These are phyloP conservation scores for Ceratobasidium theobromae DNA, from an alignment of 1,284 basidiomycete genomes.

Conservation along the genomic window DNA sequence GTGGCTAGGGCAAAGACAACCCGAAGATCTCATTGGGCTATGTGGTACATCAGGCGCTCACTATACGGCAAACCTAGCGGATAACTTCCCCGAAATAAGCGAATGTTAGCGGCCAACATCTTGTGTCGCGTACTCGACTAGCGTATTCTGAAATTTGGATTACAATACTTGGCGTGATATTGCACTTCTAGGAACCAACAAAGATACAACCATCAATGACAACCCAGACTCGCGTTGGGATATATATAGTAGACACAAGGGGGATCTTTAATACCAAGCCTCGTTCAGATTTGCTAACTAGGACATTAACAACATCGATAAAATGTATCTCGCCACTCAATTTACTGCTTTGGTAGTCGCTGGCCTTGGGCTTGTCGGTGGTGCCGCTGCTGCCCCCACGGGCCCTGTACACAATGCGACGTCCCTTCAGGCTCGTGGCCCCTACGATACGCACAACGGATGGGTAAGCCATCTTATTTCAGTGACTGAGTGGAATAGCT, in stretches of 20 bases:
- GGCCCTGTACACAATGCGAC: conserved; percentile 22
- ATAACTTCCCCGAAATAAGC: not conserved
- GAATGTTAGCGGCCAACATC: not conserved
- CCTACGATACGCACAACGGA: conserved; percentile 32
- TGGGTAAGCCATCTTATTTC: conserved; percentile 7
- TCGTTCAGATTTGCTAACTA: not conserved
- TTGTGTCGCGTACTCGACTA: not conserved
- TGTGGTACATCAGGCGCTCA: not conserved
- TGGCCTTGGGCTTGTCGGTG: conserved; percentile 9
- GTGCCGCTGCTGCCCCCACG: conserved; percentile 1
- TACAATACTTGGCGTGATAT: not conserved
- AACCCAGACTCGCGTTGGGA: not conserved
- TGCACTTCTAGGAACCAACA: not conserved
- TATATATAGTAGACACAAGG: not conserved
- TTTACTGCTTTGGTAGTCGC: not conserved
- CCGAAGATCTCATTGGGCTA: not conserved
- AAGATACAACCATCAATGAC: not conserved
- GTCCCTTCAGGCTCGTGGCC: conserved; percentile 5
- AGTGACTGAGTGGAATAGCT: not conserved
- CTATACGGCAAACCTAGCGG: not conserved
- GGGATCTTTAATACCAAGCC: not conserved
- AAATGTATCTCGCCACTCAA: conserved; percentile 2
- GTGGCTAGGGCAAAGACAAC: no score
- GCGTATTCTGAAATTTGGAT: not conserved
- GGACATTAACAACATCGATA: not conserved